phyloP scores from a whole-genome alignment of 768 basidiomycete species.

The Pisolithus tinctorius region DNA sequence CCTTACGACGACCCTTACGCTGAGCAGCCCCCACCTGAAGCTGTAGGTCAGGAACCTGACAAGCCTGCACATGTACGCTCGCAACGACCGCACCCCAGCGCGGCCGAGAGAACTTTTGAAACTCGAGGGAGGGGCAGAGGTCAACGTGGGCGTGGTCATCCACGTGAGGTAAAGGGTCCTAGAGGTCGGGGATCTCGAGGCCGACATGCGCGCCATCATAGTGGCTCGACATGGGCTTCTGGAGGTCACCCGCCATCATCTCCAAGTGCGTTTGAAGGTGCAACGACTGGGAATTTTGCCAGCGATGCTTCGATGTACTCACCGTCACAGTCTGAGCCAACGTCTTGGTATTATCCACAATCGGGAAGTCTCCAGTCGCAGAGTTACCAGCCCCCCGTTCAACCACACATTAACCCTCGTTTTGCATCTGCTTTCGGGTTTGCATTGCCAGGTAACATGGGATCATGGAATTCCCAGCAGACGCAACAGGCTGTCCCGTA shows the following conservation, averaged over 20 bases:
- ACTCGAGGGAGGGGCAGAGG: background rate
- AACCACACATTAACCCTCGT: constrained; percentile 80
- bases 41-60: background rate
- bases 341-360: constrained; percentile 15
- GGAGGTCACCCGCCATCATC: constrained; percentile 35
- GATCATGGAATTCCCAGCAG: constrained; percentile 15
- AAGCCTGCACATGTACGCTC: background rate
- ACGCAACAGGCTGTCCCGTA: constrained; percentile 11
- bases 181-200: background rate
- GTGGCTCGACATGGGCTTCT: constrained; percentile 13
- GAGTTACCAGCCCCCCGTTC: constrained; percentile 36
- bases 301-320: constrained; percentile 16
- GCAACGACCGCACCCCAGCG: background rate
- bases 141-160: constrained; percentile 17
- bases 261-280: constrained; percentile 40
- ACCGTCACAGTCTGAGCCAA: constrained; percentile 5
- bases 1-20: constrained; percentile 81
- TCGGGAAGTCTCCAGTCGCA: constrained; percentile 4
- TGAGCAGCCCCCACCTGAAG: constrained; percentile 33
- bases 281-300: constrained; percentile 34
- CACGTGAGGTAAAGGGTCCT: constrained; percentile 9
- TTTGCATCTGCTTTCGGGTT: constrained; percentile 65
- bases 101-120: background rate
- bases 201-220: background rate
- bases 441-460: constrained; percentile 22